A percentile compares a stretch with the other conserved stretches of the same genome.
phyloP scores from a whole-genome alignment of 139 green algal species.

The Closterium sp. region DNA sequence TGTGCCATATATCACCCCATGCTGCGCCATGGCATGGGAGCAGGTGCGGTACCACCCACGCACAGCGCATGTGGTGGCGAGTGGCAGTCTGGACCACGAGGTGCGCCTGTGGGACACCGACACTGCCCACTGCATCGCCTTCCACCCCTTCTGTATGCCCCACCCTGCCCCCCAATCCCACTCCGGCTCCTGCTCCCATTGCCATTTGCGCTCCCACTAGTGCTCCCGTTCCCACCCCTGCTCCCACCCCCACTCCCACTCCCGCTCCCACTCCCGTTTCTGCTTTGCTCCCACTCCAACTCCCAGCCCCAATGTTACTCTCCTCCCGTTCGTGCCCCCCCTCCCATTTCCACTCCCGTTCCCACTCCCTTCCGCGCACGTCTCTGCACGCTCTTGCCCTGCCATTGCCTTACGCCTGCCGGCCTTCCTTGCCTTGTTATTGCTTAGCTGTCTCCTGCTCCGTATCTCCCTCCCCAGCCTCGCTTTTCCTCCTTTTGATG shows the following conservation, averaged over 20 bases:
- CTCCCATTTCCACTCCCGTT: background rate
- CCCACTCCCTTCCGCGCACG: background rate
- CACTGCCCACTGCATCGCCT: slow-evolving; percentile 65
- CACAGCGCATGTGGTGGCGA: slow-evolving; percentile 70
- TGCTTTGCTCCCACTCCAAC: no score
- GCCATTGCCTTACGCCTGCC: background rate
- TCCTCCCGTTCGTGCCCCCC: no score
- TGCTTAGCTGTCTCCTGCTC: no score
- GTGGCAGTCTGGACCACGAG: slow-evolving; percentile 79
- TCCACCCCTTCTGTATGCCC: slow-evolving; percentile 62
- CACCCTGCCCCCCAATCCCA: no score
- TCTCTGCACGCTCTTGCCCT: background rate
- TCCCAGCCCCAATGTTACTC: no score
- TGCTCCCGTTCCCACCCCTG: background rate
- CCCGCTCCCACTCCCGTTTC: no score
- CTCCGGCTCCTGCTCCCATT: background rate
- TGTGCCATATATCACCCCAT: background rate
- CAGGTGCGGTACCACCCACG: slow-evolving; percentile 81
- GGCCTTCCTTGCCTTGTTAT: no score
- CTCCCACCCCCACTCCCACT: background rate
- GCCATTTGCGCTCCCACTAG: no score
- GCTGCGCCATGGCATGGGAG: background rate
- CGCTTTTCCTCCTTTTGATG: no score
- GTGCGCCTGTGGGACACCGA: slow-evolving; percentile 78
- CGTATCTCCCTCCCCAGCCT: no score